Base-by-base conservation (phyloP, 805 yeast species). In the Suhomyces vadensis region DNA sequence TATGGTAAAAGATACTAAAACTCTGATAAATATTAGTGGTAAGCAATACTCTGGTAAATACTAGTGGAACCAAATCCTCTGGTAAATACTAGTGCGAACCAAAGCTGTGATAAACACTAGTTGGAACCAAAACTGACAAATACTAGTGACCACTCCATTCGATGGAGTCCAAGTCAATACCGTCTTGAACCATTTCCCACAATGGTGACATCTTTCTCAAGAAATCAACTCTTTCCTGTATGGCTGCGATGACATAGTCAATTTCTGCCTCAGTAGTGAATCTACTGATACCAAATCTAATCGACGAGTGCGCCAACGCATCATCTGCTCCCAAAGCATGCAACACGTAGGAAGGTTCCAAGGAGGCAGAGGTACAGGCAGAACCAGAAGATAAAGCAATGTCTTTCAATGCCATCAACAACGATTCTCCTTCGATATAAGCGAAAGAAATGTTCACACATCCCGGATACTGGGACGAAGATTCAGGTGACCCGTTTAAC, bases 121-220 rank as follows among this genome's bases (percentile, higher is more conserved):
- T n/a, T n/a, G n/a, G n/a, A n/a, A 26, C 35, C 16, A 29, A 27
- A 27, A 27, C 31, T 27, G 8, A 29, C 19, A 9, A 29, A 14
- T 6, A 16, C 26, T 47, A 94, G 69, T 94, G 99, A 53, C 97
- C 98, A 48, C 96, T 87, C 99, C 99, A 94, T 72, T 94, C 95
- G 58, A 94, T 94, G 25, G 95, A 78, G 60, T 85, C 79, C 64
- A 94, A 75, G 63, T 94, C 99, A 58, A 94, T 92, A 54, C 99
- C 99, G 54, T 94, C 98, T 69, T 94, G 96, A 46, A 89, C 96
- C 98, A 94, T 91, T 73, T 94, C 99, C 98, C 98, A 94, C 57
- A 94, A 75, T 39, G 99, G 99, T 46, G 94, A 83, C 69, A 94
- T 76, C 60, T 90, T 92, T 69, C 99, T 82, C 63, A 94, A 78